Percentiles rank a stretch among this genome's conserved stretches.
Conservation (phyloP, 2,329 filamentous ascomycete species). For the Tolypocladium capitatum region DNA sequence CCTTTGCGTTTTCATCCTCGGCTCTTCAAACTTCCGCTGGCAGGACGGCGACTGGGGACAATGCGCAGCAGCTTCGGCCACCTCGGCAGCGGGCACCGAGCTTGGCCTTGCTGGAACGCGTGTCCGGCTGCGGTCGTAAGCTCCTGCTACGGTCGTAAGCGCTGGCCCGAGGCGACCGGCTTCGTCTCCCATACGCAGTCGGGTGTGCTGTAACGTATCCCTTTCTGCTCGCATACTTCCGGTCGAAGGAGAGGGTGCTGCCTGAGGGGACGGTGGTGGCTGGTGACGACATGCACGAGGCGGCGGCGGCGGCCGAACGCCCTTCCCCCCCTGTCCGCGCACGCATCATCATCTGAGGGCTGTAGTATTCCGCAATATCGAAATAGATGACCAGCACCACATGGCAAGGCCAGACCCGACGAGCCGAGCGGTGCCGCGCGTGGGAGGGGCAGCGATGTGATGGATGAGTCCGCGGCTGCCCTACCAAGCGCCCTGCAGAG, state of each 20-base stretch:
- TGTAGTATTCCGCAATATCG: neutral
- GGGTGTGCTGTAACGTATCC: constrained; percentile 34
- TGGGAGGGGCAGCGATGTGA: neutral
- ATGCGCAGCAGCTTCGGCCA: constrained; percentile 32
- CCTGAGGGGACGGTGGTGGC: constrained; percentile 23
- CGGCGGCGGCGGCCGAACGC: constrained; percentile 1
- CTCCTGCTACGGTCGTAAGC: too few relatives aligned
- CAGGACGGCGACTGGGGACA: neutral
- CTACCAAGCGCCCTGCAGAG: neutral
- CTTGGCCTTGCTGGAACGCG: constrained; percentile 26
- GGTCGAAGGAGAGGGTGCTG: constrained; percentile 23
- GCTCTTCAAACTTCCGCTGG: neutral
- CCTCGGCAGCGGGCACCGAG: constrained; percentile 26
- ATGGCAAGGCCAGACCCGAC: neutral
- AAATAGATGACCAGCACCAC: neutral
- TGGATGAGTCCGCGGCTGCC: neutral
- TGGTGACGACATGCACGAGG: constrained; percentile 2
- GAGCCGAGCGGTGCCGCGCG: neutral
- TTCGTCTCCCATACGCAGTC: constrained; percentile 30
- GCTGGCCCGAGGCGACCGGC: constrained; percentile 36
- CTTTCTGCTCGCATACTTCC: constrained; percentile 25
- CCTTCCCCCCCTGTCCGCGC: neutral
- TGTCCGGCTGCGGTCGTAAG: constrained; percentile 31
- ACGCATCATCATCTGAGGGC: neutral
- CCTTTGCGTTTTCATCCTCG: neutral